Evolutionary conservation across 2,329 filamentous ascomycete genomes (phyloP).

Genomic region (Thermomyces lanuginosus): DNA sequence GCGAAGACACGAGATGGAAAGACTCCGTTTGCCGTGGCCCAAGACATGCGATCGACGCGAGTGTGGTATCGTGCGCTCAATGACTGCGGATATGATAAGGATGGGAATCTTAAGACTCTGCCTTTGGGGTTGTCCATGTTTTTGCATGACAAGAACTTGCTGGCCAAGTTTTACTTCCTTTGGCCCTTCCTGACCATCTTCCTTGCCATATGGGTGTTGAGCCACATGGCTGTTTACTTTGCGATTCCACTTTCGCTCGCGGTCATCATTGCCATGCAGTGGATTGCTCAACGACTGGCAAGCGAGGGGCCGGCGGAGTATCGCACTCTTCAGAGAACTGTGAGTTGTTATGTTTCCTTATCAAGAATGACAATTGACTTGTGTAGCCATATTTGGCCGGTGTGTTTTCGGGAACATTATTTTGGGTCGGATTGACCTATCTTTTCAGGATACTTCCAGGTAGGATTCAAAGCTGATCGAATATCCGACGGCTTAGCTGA

Average conservation of each 20-base stretch:
- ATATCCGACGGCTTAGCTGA: conserved; percentile 15
- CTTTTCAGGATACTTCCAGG: conserved; percentile 55
- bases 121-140: conserved; percentile 60
- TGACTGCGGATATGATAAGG: conserved; percentile 68
- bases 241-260: conserved; percentile 56
- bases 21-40: conserved; percentile 68
- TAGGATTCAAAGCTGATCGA: conserved; percentile 24
- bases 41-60: conserved; percentile 71
- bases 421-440: conserved; percentile 65
- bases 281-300: conserved; percentile 58
- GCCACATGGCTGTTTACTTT: conserved; percentile 55
- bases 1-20: conserved; percentile 80
- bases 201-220: conserved; percentile 52
- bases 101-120: conserved; percentile 53
- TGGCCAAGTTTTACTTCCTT: conserved; percentile 75
- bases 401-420: conserved; percentile 76
- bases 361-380: conserved; percentile 10
- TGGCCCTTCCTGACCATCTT: conserved; percentile 71
- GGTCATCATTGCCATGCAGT: conserved; percentile 53
- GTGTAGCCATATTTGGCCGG: conserved; percentile 85
- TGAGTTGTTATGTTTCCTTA: conserved; percentile 25
- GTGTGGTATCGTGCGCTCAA: conserved; percentile 71
- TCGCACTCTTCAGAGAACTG: conserved; percentile 77
- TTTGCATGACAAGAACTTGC: conserved; percentile 58
- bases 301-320: conserved; percentile 76